Evolutionary conservation across 75 land plant species (phyloP), one percentile per base, ranked within the genome.

Genomic region (Gnetum montanum): DNA sequence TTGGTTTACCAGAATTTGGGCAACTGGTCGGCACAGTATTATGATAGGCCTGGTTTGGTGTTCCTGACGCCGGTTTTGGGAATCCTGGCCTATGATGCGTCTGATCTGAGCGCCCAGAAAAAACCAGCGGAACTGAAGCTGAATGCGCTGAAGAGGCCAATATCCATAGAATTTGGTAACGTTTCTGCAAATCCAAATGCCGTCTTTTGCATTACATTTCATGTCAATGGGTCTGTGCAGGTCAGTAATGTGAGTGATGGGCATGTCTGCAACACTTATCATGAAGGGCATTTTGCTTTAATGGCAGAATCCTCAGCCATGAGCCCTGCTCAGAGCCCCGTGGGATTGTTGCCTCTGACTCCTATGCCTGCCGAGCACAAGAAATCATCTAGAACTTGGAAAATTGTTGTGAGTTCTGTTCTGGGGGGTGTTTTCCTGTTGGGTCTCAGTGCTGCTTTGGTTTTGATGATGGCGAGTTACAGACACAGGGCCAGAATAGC

Each of bases 1-100:
- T 58, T 91, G 56, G 88, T 91, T 27, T 91, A 86, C 43, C 81
- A 85, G 10, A 74, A 83, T 34, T 64, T 91, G 58, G 83, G 80
- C 12, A 82, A 78, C 52, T 70, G 76, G 73, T 71, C 87, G 28
- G 25, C 45, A 4, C 27, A 31, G 3, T 76, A 69, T 43, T 67
- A 78, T 44, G 58, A 64, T 2, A 53, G 65, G 15, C 64, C 66
- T 8, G 80, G 78, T 6, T 76, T 67, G 41, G 65, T 59, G 16
- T 63, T 73, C 36, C 58, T 80, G 18, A 49, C 79, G 28, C 78
- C 92, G 8, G 76, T 91, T 6, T 15, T 82, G 11, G 89, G 89
- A 24, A 71, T 89, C 49, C 73, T 78, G 50, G 90, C 82, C 13
- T 89, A 89, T 34, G 58, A 81, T 65, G 83, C 72, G 33, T 38